Evolutionary conservation across 169 alveolate genomes (phyloP).

Genomic region (Neospora caninum): DNA sequence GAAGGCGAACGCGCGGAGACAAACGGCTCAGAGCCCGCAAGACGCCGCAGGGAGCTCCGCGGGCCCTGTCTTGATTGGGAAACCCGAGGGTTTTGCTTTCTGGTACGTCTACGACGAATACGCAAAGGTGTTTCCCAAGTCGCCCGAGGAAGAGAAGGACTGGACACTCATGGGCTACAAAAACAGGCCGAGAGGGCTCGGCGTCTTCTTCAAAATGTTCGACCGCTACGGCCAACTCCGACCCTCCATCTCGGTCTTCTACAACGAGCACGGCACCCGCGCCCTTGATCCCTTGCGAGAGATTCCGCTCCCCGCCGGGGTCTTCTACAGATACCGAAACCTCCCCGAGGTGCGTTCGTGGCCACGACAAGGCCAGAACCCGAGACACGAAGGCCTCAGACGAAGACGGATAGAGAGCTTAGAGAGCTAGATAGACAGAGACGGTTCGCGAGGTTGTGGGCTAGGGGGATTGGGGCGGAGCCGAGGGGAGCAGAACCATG

Average conservation of each 20-base stretch:
- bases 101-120: conserved; percentile 76
- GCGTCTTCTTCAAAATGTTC: conserved; percentile 71
- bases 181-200: conserved; percentile 74
- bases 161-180: conserved; percentile 76
- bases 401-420: not conserved
- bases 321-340: conserved; percentile 55
- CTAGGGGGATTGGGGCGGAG: too few relatives aligned
- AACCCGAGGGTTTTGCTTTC: conserved; percentile 77
- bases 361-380: not conserved
- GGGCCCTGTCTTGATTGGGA: not conserved
- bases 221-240: conserved; percentile 68
- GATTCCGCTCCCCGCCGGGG: conserved; percentile 50
- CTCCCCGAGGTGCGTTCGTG: not conserved
- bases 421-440: not conserved
- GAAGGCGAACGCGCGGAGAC: not conserved
- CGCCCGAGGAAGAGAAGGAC: conserved; percentile 68
- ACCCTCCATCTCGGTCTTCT: conserved; percentile 75
- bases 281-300: conserved; percentile 2
- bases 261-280: conserved; percentile 57
- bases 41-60: conserved; percentile 16
- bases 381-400: not conserved
- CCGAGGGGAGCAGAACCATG: too few relatives aligned
- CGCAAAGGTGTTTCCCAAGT: conserved; percentile 66
- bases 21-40: not conserved
- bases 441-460: too few relatives aligned